phyloP scores from a whole-genome alignment of 1,284 basidiomycete genomes.

The Ceratobasidium sp. region DNA sequence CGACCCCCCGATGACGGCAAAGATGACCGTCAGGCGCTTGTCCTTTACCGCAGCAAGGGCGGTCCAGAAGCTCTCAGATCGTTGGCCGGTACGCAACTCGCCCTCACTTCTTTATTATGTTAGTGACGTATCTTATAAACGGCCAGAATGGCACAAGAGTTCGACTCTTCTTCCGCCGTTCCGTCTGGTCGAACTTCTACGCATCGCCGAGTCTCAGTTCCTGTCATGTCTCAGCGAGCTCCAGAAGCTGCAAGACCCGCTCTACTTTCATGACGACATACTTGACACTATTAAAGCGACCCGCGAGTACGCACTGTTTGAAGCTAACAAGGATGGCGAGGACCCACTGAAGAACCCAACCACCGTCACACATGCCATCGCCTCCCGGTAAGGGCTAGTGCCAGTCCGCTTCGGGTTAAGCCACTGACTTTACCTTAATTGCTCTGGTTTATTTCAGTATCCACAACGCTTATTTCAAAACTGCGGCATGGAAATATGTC shows the following conservation, averaged over 20 bases:
- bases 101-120: neutral
- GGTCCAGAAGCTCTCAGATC: slow-evolving; percentile 15
- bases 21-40: slow-evolving; percentile 44
- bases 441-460: slow-evolving; percentile 31
- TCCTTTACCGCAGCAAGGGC: slow-evolving; percentile 42
- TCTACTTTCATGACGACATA: slow-evolving; percentile 48
- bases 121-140: neutral
- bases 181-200: slow-evolving; percentile 44
- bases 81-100: slow-evolving; percentile 10
- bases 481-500: slow-evolving; percentile 48
- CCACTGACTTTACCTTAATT: slow-evolving; percentile 12
- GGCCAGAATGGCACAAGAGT: slow-evolving; percentile 43
- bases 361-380: slow-evolving; percentile 45
- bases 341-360: slow-evolving; percentile 40
- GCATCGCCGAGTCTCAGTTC: slow-evolving; percentile 47
- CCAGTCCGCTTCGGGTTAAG: neutral
- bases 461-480: slow-evolving; percentile 48
- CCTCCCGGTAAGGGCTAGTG: slow-evolving; percentile 34
- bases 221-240: slow-evolving; percentile 42
- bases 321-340: slow-evolving; percentile 29
- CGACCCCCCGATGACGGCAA: slow-evolving; percentile 36
- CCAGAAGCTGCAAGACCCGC: slow-evolving; percentile 45
- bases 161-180: slow-evolving; percentile 47
- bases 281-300: slow-evolving; percentile 43
- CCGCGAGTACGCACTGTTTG: slow-evolving; percentile 36